Evolutionary conservation across 1,284 basidiomycete genomes (phyloP).

Genomic region (Ceratobasidium sp.): DNA sequence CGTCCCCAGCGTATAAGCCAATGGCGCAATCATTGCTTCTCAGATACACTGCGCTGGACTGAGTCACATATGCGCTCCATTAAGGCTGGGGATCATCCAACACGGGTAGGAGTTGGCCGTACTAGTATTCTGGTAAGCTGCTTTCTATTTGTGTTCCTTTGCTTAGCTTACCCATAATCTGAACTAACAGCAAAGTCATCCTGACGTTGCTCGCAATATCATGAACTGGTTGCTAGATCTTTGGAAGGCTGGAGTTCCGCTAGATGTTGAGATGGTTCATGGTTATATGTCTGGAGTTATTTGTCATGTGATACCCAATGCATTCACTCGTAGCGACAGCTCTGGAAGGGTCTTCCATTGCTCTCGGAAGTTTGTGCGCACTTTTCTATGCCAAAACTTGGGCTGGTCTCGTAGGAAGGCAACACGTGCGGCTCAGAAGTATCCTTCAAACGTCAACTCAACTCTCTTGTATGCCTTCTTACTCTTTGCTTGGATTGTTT

Average conservation of each 20-base stretch:
- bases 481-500: neutral
- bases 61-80: conserved; percentile 11
- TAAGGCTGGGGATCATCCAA: neutral
- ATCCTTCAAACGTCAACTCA: neutral
- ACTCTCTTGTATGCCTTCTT: neutral
- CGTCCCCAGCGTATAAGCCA: conserved; percentile 2
- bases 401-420: conserved; percentile 10
- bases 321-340: neutral
- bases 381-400: neutral
- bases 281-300: conserved; percentile 12
- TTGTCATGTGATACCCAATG: neutral
- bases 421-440: conserved; percentile 14
- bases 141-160: neutral
- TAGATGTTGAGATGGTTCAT: neutral
- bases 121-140: neutral
- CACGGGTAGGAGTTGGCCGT: neutral
- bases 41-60: conserved; percentile 3
- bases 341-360: conserved; percentile 6
- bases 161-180: neutral
- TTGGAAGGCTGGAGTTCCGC: neutral
- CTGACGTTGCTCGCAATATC: neutral
- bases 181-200: neutral
- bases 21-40: conserved; percentile 5
- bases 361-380: neutral
- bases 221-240: neutral